Evolutionary conservation across 345 rosid species (phyloP).

Genomic region (Murraya koenigii): DNA sequence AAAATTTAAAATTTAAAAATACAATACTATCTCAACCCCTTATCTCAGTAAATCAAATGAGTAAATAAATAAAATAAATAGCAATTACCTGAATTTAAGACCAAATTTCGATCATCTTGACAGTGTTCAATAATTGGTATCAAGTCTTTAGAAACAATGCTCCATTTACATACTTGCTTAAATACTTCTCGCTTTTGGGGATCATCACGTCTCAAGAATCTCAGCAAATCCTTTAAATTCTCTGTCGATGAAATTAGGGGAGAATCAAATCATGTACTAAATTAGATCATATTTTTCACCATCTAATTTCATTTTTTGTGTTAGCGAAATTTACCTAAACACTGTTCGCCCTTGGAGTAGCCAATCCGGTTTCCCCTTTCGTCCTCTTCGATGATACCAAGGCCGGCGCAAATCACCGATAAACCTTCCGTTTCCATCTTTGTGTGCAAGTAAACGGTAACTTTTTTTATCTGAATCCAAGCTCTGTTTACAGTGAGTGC

Average conservation of each 20-base stretch:
- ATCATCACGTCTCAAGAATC: slow-evolving; percentile 85
- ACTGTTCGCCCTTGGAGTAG: slow-evolving; percentile 56
- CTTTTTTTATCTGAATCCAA: not conserved
- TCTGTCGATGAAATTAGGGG: slow-evolving; percentile 30
- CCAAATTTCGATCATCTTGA: slow-evolving; percentile 60
- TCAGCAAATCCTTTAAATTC: slow-evolving; percentile 70
- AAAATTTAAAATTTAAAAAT: not conserved
- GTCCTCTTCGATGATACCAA: slow-evolving; percentile 59
- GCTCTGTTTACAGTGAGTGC: not conserved
- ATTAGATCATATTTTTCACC: not conserved
- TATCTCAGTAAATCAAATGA: not conserved
- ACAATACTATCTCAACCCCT: not conserved
- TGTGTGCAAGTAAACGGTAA: not conserved
- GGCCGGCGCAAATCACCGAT: slow-evolving; percentile 66
- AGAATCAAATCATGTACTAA: not conserved
- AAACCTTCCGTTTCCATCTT: slow-evolving; percentile 59
- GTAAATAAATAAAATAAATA: not conserved
- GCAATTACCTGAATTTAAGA: slow-evolving; percentile 65
- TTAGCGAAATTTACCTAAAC: slow-evolving; percentile 43
- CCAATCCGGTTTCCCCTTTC: slow-evolving; percentile 45
- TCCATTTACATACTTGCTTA: slow-evolving; percentile 91
- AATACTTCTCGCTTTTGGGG: slow-evolving; percentile 77
- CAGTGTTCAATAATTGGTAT: slow-evolving; percentile 75
- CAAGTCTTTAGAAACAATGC: slow-evolving; percentile 71
- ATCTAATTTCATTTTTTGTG: not conserved